These are phyloP conservation scores for Microstegium vimineum DNA, from an alignment of 176 grass and related monocot species.

Conservation along the genomic window DNA sequence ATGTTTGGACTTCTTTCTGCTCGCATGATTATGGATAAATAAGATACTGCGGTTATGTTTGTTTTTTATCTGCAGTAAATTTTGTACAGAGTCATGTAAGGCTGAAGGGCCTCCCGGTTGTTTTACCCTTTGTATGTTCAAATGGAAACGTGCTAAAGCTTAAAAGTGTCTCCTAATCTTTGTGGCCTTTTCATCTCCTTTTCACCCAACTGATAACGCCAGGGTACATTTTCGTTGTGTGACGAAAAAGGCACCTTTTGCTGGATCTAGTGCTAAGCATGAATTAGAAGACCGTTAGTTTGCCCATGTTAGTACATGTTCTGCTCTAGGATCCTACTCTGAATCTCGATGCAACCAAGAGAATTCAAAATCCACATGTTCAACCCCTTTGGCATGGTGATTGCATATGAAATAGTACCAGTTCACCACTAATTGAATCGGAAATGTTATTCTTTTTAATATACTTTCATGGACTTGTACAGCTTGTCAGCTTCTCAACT, in stretches of 20 bases:
- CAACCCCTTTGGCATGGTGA: background rate
- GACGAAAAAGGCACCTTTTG: background rate
- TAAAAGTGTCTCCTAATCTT: background rate
- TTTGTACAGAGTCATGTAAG: slow-evolving; percentile 40
- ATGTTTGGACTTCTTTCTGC: background rate
- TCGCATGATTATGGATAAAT: slow-evolving; percentile 8
- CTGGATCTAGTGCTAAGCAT: background rate
- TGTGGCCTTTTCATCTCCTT: background rate
- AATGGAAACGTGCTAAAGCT: slow-evolving; percentile 18
- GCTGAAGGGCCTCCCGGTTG: background rate
- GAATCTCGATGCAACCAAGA: background rate
- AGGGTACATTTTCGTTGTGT: background rate
- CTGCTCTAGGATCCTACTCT: background rate
- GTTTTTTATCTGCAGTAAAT: background rate
- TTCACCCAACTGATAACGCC: background rate
- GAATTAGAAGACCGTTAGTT: background rate
- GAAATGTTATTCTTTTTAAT: background rate
- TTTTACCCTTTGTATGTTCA: background rate
- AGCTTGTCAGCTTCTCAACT: background rate
- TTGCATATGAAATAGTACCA: background rate
- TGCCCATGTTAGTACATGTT: background rate
- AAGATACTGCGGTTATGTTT: slow-evolving; percentile 37
- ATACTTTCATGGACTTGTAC: background rate
- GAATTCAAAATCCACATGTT: background rate
- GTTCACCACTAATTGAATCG: background rate